Evolutionary conservation across 192 early-diverging fungal genomes (phyloP).

Genomic region (Coemansia sp.): DNA sequence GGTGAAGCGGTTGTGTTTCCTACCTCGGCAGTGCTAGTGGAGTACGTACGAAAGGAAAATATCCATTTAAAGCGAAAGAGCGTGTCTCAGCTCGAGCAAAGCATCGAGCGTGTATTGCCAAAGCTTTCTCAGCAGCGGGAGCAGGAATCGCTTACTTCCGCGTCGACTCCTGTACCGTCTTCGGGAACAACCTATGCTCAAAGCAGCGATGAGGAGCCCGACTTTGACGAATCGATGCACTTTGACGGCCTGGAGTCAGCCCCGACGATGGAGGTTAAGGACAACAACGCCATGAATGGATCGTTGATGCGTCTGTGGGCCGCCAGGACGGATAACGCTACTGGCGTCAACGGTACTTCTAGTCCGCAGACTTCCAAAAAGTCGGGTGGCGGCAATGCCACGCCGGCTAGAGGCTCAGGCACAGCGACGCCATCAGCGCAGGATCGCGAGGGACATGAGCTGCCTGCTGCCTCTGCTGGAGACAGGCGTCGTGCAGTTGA

Average conservation of each 20-base stretch:
- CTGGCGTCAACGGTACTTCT: neutral
- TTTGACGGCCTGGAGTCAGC: conserved; percentile 38
- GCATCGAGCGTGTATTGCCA: conserved; percentile 42
- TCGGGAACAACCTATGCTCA: neutral
- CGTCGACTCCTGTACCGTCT: neutral
- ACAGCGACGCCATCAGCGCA: neutral
- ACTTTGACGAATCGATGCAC: conserved; percentile 21
- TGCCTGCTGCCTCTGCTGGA: neutral
- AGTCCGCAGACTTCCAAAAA: neutral
- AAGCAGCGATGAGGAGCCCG: conserved; percentile 38
- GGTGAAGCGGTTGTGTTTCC: conserved; percentile 19
- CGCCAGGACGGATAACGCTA: conserved; percentile 14
- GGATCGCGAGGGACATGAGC: neutral
- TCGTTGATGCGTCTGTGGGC: conserved; percentile 52
- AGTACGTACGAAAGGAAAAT: conserved; percentile 34
- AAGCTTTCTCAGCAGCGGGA: conserved; percentile 28
- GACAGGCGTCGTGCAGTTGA: conserved; percentile 9
- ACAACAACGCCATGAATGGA: conserved; percentile 48
- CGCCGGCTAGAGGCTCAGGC: neutral
- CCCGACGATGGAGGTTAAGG: conserved; percentile 48
- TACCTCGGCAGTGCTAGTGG: conserved; percentile 24
- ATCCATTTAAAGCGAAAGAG: conserved; percentile 29
- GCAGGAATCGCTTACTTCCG: neutral
- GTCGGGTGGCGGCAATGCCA: neutral
- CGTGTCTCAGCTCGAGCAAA: conserved; percentile 24